Evolutionary conservation across 2,329 filamentous ascomycete genomes (phyloP).

Genomic region (Pochonia chlamydosporia): DNA sequence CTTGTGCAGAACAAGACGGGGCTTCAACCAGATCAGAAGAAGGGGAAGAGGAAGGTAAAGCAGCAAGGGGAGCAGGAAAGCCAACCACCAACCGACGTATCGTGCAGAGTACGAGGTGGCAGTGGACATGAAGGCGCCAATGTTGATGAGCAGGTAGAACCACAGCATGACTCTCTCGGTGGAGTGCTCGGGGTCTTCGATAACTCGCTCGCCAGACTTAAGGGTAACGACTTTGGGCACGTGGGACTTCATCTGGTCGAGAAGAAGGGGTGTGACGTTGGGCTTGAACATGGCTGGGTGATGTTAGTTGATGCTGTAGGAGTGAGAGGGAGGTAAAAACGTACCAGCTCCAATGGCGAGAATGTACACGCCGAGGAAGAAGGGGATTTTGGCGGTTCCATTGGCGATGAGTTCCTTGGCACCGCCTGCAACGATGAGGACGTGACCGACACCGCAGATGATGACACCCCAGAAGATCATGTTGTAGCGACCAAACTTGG

Average conservation of each 20-base stretch:
- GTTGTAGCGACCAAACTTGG: conserved; percentile 63
- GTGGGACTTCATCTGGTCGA: conserved; percentile 58
- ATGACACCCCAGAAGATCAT: conserved; percentile 67
- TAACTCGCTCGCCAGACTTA: conserved; percentile 55
- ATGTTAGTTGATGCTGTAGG: neutral
- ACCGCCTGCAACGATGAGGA: conserved; percentile 61
- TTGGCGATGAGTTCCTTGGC: conserved; percentile 36
- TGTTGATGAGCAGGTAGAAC: conserved; percentile 51
- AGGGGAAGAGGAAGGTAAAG: conserved; percentile 55
- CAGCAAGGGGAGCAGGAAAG: conserved; percentile 37
- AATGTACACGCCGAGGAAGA: conserved; percentile 55
- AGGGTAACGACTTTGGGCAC: conserved; percentile 31
- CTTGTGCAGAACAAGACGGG: conserved; percentile 48
- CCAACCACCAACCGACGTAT: conserved; percentile 45
- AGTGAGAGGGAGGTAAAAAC: neutral
- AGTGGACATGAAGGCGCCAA: conserved; percentile 46
- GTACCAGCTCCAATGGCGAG: conserved; percentile 54
- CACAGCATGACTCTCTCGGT: conserved; percentile 62
- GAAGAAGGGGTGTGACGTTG: conserved; percentile 63
- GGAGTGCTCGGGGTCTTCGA: conserved; percentile 62
- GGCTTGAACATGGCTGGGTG: conserved; percentile 55
- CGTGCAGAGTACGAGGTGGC: conserved; percentile 48
- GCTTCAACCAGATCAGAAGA: conserved; percentile 50
- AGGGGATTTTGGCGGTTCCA: conserved; percentile 44
- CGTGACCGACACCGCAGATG: conserved; percentile 61